Percentiles rank a stretch among this genome's conserved stretches.
Evolutionary conservation across 208 protist species (phyloP).

Genomic region (Polymyxa betae): DNA sequence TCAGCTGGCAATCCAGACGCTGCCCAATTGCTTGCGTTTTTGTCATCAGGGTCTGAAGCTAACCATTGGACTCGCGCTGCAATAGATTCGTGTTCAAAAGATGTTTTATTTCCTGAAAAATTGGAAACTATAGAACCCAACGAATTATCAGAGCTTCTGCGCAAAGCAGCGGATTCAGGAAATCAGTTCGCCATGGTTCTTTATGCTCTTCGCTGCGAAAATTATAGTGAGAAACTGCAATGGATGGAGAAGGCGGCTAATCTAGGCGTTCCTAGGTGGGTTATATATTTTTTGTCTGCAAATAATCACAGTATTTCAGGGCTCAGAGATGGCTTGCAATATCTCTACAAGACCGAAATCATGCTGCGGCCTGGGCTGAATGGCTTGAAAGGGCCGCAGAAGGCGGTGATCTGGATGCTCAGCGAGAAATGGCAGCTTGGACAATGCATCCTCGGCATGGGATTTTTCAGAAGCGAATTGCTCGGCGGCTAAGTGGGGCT

Average conservation of each 20-base stretch:
- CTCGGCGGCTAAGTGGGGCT: not conserved
- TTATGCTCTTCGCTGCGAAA: not conserved
- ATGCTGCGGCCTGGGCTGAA: not conserved
- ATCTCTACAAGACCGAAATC: not conserved
- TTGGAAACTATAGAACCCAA: not conserved
- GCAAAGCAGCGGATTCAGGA: not conserved
- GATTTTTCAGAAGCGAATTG: not conserved
- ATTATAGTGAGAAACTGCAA: not conserved
- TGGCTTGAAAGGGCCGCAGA: not conserved
- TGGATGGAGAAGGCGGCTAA: not conserved
- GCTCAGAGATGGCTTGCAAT: not conserved
- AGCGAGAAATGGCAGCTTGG: not conserved
- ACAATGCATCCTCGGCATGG: not conserved
- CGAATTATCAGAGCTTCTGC: not conserved
- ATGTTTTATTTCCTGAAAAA: too few species aligned
- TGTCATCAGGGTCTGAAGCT: too few species aligned
- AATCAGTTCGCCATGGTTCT: not conserved
- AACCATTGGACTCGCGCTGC: too few species aligned
- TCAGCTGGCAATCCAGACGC: too few species aligned
- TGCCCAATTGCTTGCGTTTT: too few species aligned
- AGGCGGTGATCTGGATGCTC: not conserved
- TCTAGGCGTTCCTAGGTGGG: not conserved
- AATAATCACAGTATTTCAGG: not conserved
- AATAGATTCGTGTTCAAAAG: too few species aligned
- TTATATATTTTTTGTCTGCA: not conserved